Percentiles rank a stretch among this genome's conserved stretches.
These are phyloP conservation scores for Pythium sukuiense DNA, from an alignment of 352 stramenopile genomes.

Conservation along the genomic window DNA sequence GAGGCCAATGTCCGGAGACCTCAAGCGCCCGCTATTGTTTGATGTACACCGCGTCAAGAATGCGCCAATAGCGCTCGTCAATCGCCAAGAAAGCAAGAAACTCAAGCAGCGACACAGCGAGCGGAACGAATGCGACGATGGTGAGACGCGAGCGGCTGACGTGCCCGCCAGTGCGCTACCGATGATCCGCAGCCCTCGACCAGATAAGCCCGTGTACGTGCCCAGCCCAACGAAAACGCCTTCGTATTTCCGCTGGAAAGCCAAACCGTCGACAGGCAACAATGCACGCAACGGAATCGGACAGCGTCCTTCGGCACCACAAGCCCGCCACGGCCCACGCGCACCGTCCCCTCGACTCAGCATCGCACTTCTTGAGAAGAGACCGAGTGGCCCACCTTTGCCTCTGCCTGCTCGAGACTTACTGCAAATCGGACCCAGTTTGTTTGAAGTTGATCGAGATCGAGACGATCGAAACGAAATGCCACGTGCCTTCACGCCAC, in stretches of 20 bases:
- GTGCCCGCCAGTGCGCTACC: conserved; percentile 49
- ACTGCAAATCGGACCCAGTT: conserved; percentile 9
- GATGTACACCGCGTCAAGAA: conserved; percentile 44
- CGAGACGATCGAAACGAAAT: not conserved
- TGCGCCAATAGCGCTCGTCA: conserved; percentile 50
- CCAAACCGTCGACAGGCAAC: conserved; percentile 12
- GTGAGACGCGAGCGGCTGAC: conserved; percentile 2
- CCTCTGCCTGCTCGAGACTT: conserved; percentile 4
- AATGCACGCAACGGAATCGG: not conserved
- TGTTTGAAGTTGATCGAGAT: conserved; percentile 13
- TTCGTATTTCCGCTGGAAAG: conserved; percentile 69
- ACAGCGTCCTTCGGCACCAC: not conserved
- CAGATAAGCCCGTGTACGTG: conserved; percentile 40
- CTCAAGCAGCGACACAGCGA: conserved; percentile 33
- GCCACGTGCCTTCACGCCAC: not conserved
- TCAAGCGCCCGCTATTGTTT: conserved; percentile 56
- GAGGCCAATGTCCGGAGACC: conserved; percentile 46
- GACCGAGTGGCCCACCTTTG: not conserved
- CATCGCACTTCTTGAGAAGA: not conserved
- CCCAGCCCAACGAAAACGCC: conserved; percentile 47
- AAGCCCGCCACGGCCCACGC: conserved; percentile 4
- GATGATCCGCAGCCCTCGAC: conserved; percentile 44
- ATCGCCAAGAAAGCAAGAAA: conserved; percentile 40
- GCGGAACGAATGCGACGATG: conserved; percentile 18
- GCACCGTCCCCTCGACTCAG: conserved; percentile 12